Percentiles rank a stretch among this genome's conserved stretches.
Evolutionary conservation across 768 basidiomycete species (phyloP).

Genomic region (Termitomyces sp.): DNA sequence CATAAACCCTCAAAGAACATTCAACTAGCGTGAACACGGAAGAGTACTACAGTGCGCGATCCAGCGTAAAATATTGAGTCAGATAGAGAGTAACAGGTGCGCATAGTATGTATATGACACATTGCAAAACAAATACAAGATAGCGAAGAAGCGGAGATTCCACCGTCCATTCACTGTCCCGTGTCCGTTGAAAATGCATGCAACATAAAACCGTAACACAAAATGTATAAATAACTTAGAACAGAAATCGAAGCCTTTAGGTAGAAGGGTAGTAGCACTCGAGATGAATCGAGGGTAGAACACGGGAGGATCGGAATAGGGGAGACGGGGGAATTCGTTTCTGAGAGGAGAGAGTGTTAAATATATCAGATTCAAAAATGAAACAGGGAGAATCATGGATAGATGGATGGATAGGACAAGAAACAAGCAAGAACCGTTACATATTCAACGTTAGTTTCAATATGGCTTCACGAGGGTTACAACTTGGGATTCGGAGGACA

Average conservation of each 20-base stretch:
- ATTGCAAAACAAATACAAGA: slow-evolving; percentile 44
- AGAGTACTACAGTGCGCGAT: neutral
- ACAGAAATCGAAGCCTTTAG: neutral
- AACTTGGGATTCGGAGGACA: neutral
- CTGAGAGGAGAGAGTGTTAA: neutral
- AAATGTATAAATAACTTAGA: slow-evolving; percentile 14
- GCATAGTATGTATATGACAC: slow-evolving; percentile 13
- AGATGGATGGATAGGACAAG: too few relatives aligned
- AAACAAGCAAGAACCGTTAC: too few relatives aligned
- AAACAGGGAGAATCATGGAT: neutral
- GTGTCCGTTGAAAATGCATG: slow-evolving; percentile 32
- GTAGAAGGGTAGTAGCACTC: neutral
- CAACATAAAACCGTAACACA: slow-evolving; percentile 10
- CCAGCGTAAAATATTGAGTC: neutral
- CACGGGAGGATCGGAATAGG: slow-evolving; percentile 10
- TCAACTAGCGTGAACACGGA: neutral
- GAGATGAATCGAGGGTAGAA: neutral
- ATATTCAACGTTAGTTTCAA: too few relatives aligned
- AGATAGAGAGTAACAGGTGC: neutral
- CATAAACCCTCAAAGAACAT: too few relatives aligned
- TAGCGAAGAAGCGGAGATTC: slow-evolving; percentile 46
- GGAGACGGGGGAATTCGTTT: neutral
- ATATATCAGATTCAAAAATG: too few relatives aligned
- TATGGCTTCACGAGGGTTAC: slow-evolving; percentile 4
- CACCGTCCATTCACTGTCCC: slow-evolving; percentile 56